Evolutionary conservation across 2,329 filamentous ascomycete species (phyloP), one percentile per base, ranked within the genome.

Genomic region (Arthroderma sp.): DNA sequence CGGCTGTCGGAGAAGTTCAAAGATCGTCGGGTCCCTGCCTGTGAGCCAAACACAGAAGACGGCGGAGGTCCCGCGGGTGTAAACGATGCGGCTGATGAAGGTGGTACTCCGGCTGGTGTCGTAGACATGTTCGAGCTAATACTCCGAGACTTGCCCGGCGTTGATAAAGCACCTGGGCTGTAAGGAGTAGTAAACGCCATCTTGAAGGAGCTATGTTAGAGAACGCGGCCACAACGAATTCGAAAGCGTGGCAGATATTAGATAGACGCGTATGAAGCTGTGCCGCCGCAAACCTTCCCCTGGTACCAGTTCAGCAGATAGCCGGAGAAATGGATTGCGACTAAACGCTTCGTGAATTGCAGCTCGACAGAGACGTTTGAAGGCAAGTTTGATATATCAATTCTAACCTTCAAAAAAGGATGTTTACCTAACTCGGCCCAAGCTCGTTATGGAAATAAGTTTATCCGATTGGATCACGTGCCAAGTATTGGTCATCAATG

Each of bases 71-170:
- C 80, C 58, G 75, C 73, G 33, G 80, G 80, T 21, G 80, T 82
- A 56, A 80, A 81, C n/a, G 79, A 81, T 60, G 68, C 68, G 25
- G 72, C 70, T 59, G 72, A 74, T 33, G 41, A 47, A 1, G 79
- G 79, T 1, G 80, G 80, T 58, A 73, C 75, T 41, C 79, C 80
- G 51, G 78, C 78, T 55, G 81, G 81, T 15, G 81, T 83, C 19
- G 79, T 81, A 4, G 81, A 82, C 47, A 77, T 72, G 61, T 73
- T 68, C 57, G 68, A 68, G 57, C 68, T 67, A 4, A 71, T 63
- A 55, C 69, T 69, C 49, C 68, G 66, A 23, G 66, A 66, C 61
- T 69, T 73, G 17, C 66, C 70, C 11, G 72, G 72, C 1, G 72
- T 74, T 19, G 71, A 69, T 1, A 71, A 70, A 5, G 70, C 66